These are phyloP conservation scores for Stemphylium vesicarium DNA, from an alignment of 2,329 filamentous ascomycete genomes.

Conservation along the genomic window DNA sequence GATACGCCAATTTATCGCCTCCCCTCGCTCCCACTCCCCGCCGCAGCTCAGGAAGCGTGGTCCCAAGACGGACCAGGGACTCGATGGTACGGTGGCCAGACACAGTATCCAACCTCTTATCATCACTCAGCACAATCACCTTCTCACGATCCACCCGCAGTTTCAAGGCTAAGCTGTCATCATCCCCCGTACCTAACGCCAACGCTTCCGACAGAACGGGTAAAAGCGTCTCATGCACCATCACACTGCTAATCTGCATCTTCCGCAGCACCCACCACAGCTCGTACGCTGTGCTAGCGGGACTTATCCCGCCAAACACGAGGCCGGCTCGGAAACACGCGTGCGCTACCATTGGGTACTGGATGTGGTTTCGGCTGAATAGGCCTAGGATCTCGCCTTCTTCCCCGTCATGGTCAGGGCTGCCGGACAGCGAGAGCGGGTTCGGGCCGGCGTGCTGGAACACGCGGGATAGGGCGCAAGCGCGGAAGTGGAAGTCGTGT, in stretches of 20 bases:
- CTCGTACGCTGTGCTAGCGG: constrained; percentile 38
- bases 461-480: constrained; percentile 36
- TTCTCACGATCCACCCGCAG: constrained; percentile 32
- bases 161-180: constrained; percentile 26
- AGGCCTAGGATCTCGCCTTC: constrained; percentile 40
- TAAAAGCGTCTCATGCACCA: constrained; percentile 38
- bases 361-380: constrained; percentile 38
- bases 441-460: constrained; percentile 38
- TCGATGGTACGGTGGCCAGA: constrained; percentile 33
- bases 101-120: constrained; percentile 24
- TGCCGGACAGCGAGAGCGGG: constrained; percentile 25
- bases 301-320: constrained; percentile 42
- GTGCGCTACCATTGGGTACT: constrained; percentile 41
- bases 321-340: constrained; percentile 39
- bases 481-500: constrained; percentile 35
- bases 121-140: constrained; percentile 36
- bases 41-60: constrained; percentile 21
- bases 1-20: constrained; percentile 35
- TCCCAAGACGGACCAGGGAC: constrained; percentile 29
- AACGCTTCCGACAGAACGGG: constrained; percentile 32
- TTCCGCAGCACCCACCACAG: constrained; percentile 42
- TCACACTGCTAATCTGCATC: constrained; percentile 39
- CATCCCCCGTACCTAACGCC: constrained; percentile 33
- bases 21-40: constrained; percentile 31
- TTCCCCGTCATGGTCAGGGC: constrained; percentile 31